phyloP scores from a whole-genome alignment of 148 eudicot species.

The Drosera capensis region DNA sequence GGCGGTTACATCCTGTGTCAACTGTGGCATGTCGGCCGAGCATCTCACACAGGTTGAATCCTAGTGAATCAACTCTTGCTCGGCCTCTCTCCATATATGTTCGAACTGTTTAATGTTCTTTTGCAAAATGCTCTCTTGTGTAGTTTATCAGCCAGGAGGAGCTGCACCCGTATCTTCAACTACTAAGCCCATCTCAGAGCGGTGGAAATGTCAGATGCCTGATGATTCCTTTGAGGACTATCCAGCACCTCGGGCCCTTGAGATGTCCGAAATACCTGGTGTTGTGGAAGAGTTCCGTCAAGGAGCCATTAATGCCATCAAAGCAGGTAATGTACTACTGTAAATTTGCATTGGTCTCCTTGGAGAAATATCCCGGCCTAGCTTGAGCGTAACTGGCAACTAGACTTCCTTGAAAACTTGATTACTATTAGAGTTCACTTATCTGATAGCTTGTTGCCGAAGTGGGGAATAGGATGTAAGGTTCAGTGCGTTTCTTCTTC shows the following conservation, averaged over 20 bases:
- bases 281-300: conserved; percentile 55
- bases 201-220: conserved; percentile 81
- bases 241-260: conserved; percentile 47
- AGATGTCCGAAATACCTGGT: conserved; percentile 32
- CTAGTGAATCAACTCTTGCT: neutral
- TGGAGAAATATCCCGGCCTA: too few species aligned
- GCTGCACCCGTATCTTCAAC: conserved; percentile 71
- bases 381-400: too few species aligned
- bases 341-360: too few species aligned
- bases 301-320: conserved; percentile 72
- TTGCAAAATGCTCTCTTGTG: neutral
- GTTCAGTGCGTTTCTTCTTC: too few species aligned
- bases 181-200: conserved; percentile 54
- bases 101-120: too few species aligned
- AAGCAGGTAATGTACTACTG: conserved; percentile 85
- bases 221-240: conserved; percentile 45
- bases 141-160: conserved; percentile 77
- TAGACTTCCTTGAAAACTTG: too few species aligned
- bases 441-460: too few species aligned
- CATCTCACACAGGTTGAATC: conserved; percentile 7
- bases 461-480: too few species aligned
- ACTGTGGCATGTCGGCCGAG: conserved; percentile 46
- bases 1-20: conserved; percentile 70
- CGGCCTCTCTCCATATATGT: neutral
- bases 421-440: too few species aligned